Percentiles rank a stretch among this genome's conserved stretches.
Evolutionary conservation across 805 yeast genomes (phyloP).

Genomic region (Phaffomyces opuntiae): DNA sequence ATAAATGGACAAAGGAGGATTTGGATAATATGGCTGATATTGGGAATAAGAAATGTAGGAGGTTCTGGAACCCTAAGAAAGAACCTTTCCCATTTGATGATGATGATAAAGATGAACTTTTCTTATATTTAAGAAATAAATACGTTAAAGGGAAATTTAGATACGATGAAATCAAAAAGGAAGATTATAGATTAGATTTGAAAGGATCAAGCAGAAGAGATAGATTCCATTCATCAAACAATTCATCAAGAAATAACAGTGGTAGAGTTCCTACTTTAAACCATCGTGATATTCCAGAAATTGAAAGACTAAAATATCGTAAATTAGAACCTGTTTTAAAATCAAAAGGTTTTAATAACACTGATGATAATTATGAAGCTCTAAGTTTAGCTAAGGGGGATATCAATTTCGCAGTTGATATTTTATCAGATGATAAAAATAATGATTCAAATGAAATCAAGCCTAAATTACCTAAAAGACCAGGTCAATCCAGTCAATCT

Average conservation of each 20-base stretch:
- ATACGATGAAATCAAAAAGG: slow-evolving; percentile 22
- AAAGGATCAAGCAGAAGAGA: slow-evolving; percentile 1
- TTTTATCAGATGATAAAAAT: slow-evolving; percentile 35
- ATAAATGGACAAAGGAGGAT: slow-evolving; percentile 57
- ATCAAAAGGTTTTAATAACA: slow-evolving; percentile 50
- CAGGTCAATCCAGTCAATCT: slow-evolving; percentile 13
- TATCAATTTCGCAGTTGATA: slow-evolving; percentile 49
- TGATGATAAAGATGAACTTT: slow-evolving; percentile 58
- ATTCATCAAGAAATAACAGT: background rate
- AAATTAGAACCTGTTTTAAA: slow-evolving; percentile 41
- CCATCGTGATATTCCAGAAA: slow-evolving; percentile 46
- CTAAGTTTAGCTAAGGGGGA: slow-evolving; percentile 53
- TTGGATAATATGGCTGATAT: slow-evolving; percentile 33
- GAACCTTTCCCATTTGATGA: slow-evolving; percentile 71
- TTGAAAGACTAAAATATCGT: slow-evolving; percentile 45
- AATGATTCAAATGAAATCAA: slow-evolving; percentile 34
- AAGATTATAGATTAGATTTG: slow-evolving; percentile 21
- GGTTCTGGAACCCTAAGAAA: slow-evolving; percentile 60
- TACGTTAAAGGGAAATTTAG: slow-evolving; percentile 57
- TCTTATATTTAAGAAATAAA: slow-evolving; percentile 56
- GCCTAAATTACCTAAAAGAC: slow-evolving; percentile 39
- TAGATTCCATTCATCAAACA: background rate
- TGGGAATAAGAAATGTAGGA: slow-evolving; percentile 59
- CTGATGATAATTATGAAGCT: slow-evolving; percentile 57
- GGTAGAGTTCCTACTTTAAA: slow-evolving; percentile 33